Evolutionary conservation across 257 asterid genomes (phyloP), one percentile per base, ranked within the genome.

Genomic region (Solanum boliviense): DNA sequence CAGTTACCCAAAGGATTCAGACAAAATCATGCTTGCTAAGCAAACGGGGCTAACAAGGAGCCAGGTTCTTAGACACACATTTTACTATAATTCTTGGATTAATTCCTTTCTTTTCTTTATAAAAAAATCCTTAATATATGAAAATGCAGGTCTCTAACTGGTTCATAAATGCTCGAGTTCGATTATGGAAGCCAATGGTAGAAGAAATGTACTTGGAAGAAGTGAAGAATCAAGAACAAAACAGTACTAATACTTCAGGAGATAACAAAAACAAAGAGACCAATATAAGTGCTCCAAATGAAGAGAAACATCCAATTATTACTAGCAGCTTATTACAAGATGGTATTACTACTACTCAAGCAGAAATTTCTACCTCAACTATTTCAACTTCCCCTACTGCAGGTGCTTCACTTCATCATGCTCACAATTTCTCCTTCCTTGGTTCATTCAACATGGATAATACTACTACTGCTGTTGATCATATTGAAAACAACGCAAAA

Each of bases 121-220:
- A 44, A 41, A 48, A 46, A 68, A 27, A 18, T 39, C 9, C 32
- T 20, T 21, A 41, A 39, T 16, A 70, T 73, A 23, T 56, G 60
- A 31, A 72, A 62, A 86, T 91, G 91, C 91, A 95, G 98, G 98
- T 94, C 4, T 95, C 98, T 3, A 95, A 95, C 44, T 94, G 98
- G 98, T 95, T 93, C 92, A 95, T 95, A 78, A 95, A 94, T 56
- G 98, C 98, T 67, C 92, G 98, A 85, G 98, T 95, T 89, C 93
- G 98, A 39, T 91, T 95, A 1, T 95, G 98, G 98, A 95, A 95
- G 90, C 98, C 98, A 29, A 95, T 95, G 98, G 98, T 94, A 2
- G 98, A 95, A 79, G 95, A 93, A 36, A 95, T 95, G 98, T 95
- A 94, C 93, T 2, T 87, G 78, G 98, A 95, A 91, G 98, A 95